Base-by-base conservation (phyloP, 495 filamentous ascomycete species). In the Hypoxylon fragiforme region DNA sequence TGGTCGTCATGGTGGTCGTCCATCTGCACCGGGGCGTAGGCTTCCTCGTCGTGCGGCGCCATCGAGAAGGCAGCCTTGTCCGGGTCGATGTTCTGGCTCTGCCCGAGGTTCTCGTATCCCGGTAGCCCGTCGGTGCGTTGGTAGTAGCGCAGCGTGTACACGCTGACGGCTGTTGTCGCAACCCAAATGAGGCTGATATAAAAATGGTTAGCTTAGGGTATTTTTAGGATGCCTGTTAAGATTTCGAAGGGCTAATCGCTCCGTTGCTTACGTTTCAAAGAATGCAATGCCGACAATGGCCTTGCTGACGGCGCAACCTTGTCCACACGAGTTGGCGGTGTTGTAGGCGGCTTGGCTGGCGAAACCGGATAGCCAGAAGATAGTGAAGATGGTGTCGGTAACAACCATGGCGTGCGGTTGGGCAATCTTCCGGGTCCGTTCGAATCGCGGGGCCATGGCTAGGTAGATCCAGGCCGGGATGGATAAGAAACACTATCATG, bases 321-420 rank as follows among this genome's bases (percentile, higher is more conserved):
- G 67, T 2, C 71, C 73, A 64, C 79, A 81, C 2, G 68, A 63
- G 48, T 72, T 72, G 24, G 71, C 73, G 1, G 76, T 73, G 60
- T 82, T 79, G 46, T 74, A 97, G 1, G 81, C 78, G 1, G 89
- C 88, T 34, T 95, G 80, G 34, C 85, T 80, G 3, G 90, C 80
- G 72, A 91, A 94, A 0, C 85, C 91, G 6, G 85, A 83, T 51
- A 96, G 83, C 91, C 91, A 97, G 60, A 96, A 73, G 35, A 96
- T 70, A 34, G 81, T 71, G 66, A 86, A 92, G 21, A 92, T 42
- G 2, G 76, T 71, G 66, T 97, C 92, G 37, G 95, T 72, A 3
- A 77, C 78, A 14, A 86, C 81, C 70, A 95, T 89, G 44, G 82
- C 90, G 66, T 94, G 91, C 7, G 89, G 86, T 58, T 95, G 85